Conservation (phyloP, 1,284 basidiomycete species). For the Trametes versicolor region DNA sequence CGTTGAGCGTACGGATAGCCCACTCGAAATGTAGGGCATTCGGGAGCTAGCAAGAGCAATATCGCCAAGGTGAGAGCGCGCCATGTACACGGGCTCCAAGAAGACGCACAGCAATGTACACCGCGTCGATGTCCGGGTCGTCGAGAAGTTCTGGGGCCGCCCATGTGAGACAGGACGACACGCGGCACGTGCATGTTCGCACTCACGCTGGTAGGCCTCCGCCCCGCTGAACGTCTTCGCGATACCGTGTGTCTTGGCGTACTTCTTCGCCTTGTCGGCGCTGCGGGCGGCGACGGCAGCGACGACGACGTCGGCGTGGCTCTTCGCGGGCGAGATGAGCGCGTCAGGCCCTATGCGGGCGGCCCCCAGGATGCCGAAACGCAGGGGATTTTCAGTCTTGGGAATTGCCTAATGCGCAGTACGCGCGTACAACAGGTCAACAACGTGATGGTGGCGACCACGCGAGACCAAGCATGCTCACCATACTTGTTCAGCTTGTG, state of each 20-base stretch:
- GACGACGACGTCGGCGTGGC: constrained; percentile 68
- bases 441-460: background rate
- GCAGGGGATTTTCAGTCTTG: constrained; percentile 44
- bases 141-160: constrained; percentile 63
- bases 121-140: constrained; percentile 65
- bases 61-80: background rate
- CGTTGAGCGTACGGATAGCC: constrained; percentile 76
- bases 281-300: constrained; percentile 71
- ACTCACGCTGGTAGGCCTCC: constrained; percentile 62
- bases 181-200: background rate
- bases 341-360: constrained; percentile 69
- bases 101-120: constrained; percentile 69
- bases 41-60: constrained; percentile 55
- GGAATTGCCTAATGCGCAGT: background rate
- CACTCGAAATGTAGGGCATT: constrained; percentile 81
- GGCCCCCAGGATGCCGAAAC: constrained; percentile 71
- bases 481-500: background rate
- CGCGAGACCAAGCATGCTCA: background rate
- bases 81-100: background rate
- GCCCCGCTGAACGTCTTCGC: constrained; percentile 61
- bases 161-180: background rate
- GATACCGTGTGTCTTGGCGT: constrained; percentile 67
- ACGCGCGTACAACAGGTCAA: background rate
- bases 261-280: constrained; percentile 56
- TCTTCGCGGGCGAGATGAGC: constrained; percentile 61